Evolutionary conservation across 164 flowering plant genomes (phyloP).

Genomic region (Kingdonia uniflora): DNA sequence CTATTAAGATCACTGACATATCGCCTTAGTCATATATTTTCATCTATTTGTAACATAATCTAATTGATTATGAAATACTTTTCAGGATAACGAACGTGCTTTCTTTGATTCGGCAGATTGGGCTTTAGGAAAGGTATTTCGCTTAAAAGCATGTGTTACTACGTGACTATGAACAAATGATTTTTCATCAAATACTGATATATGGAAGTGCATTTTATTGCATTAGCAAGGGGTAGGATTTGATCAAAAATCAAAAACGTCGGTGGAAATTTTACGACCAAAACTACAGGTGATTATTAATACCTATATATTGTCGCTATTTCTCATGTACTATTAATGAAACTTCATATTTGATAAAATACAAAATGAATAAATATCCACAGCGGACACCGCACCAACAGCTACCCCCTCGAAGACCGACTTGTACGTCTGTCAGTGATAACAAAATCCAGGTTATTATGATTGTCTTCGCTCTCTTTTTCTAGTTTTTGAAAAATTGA

Average conservation of each 20-base stretch:
- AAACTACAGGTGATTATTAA: conserved; percentile 64
- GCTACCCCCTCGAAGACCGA: conserved; percentile 73
- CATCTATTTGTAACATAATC: neutral
- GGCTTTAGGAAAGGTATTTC: conserved; percentile 75
- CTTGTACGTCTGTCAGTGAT: conserved; percentile 43
- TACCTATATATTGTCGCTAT: neutral
- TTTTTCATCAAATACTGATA: no score
- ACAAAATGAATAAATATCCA: neutral
- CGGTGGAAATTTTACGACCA: conserved; percentile 58
- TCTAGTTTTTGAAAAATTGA: neutral
- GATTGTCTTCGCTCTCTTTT: neutral
- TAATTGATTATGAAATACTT: neutral
- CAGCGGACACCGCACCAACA: conserved; percentile 83
- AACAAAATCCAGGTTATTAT: conserved; percentile 49
- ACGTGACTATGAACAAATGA: no score
- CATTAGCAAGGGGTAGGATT: conserved; percentile 56
- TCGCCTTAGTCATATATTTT: no score
- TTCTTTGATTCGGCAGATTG: conserved; percentile 52
- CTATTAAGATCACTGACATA: no score
- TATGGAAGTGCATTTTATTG: no score
- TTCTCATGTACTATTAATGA: neutral
- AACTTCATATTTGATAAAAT: neutral
- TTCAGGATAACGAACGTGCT: conserved; percentile 45
- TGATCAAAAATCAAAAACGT: conserved; percentile 32
- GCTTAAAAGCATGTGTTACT: no score